Conservation (phyloP, 1,284 basidiomycete species). For the Wolfiporia cocos region DNA sequence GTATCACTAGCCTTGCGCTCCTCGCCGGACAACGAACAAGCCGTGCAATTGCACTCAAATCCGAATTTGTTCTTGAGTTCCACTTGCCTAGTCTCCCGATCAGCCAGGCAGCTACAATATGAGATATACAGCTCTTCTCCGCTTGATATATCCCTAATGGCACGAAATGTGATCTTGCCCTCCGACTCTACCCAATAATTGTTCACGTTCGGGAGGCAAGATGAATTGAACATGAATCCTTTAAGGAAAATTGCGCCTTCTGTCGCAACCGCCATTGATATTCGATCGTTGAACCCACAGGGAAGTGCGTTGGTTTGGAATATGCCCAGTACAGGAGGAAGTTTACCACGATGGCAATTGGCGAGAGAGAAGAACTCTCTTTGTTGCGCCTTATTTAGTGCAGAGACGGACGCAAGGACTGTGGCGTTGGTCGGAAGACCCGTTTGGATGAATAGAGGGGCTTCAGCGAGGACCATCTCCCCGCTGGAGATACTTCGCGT, state of each 20-base stretch:
- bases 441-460: slow-evolving; percentile 19
- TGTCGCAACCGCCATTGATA: background rate
- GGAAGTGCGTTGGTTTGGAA: slow-evolving; percentile 15
- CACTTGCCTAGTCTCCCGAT: slow-evolving; percentile 26
- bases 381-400: slow-evolving; percentile 16
- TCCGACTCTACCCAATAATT: slow-evolving; percentile 17
- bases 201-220: slow-evolving; percentile 22
- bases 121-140: slow-evolving; percentile 58
- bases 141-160: slow-evolving; percentile 30
- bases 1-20: slow-evolving; percentile 15
- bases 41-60: slow-evolving; percentile 45
- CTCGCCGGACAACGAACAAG: slow-evolving; percentile 26
- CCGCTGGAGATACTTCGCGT: slow-evolving; percentile 16
- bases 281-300: slow-evolving; percentile 1
- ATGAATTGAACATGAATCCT: slow-evolving; percentile 22
- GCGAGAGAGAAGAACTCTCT: slow-evolving; percentile 9
- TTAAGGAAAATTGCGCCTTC: slow-evolving; percentile 15
- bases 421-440: background rate
- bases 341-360: slow-evolving; percentile 2
- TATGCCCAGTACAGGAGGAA: slow-evolving; percentile 3
- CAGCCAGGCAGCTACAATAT: slow-evolving; percentile 34
- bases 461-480: slow-evolving; percentile 21
- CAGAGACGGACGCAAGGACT: slow-evolving; percentile 1
- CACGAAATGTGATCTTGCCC: slow-evolving; percentile 18
- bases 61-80: slow-evolving; percentile 43